phyloP scores from a whole-genome alignment of 2,329 filamentous ascomycete species.

The Aspergillus candidus region DNA sequence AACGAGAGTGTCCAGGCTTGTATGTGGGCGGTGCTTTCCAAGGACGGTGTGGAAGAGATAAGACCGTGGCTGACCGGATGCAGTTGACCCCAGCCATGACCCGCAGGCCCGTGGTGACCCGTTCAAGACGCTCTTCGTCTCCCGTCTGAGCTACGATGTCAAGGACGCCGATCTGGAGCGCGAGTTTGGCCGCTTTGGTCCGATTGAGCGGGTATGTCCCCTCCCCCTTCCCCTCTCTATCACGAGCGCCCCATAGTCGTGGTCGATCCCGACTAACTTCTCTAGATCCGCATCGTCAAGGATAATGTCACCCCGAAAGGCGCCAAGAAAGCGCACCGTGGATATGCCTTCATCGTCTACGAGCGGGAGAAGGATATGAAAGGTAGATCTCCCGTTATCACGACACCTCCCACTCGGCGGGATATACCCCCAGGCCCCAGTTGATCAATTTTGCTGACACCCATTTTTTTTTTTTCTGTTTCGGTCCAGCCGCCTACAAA shows the following conservation, averaged over 20 bases:
- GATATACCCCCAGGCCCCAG: conserved; percentile 7
- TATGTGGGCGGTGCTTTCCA: conserved; percentile 29
- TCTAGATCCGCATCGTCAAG: conserved; percentile 77
- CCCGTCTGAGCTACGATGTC: conserved; percentile 80
- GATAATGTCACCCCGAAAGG: conserved; percentile 64
- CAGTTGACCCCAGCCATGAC: conserved; percentile 78
- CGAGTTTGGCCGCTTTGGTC: conserved; percentile 88
- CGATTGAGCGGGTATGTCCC: conserved; percentile 74
- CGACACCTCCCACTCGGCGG: conserved; percentile 1
- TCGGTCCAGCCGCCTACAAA: conserved; percentile 78
- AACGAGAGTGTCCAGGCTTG: conserved; percentile 61
- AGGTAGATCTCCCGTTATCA: conserved; percentile 55
- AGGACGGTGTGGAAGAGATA: too few species aligned
- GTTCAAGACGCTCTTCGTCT: conserved; percentile 91
- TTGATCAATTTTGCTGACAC: conserved; percentile 30
- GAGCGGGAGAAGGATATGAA: conserved; percentile 98
- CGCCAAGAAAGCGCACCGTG: conserved; percentile 73
- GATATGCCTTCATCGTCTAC: conserved; percentile 95
- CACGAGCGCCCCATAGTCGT: background rate
- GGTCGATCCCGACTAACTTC: conserved; percentile 15
- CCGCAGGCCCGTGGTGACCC: conserved; percentile 86
- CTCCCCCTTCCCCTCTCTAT: background rate
- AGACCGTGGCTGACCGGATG: background rate
- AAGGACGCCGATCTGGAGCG: conserved; percentile 85
- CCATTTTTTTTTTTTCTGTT: conserved; percentile 26